These are phyloP conservation scores for Tanacetum coccineum DNA, from an alignment of 129 eudicot genomes.

Conservation along the genomic window DNA sequence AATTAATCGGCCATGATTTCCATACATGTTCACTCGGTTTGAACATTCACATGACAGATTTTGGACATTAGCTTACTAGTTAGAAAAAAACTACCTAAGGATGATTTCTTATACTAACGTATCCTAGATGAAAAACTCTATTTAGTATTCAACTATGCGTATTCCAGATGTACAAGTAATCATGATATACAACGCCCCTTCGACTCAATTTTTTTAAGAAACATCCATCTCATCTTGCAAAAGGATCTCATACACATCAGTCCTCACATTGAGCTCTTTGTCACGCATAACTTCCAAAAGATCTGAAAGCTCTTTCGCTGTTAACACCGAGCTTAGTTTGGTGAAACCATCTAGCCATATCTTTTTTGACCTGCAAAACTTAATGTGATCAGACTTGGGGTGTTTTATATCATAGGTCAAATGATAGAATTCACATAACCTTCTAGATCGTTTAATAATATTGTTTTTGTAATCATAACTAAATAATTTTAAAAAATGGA, in stretches of 20 bases:
- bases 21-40: too few relatives aligned
- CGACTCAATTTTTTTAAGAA: neutral
- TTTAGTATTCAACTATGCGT: too few relatives aligned
- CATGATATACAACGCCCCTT: neutral
- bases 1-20: too few relatives aligned
- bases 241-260: constrained; percentile 88
- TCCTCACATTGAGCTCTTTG: constrained; percentile 84
- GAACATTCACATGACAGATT: too few relatives aligned
- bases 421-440: too few relatives aligned
- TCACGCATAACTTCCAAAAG: constrained; percentile 97
- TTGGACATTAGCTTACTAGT: too few relatives aligned
- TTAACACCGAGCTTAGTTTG: constrained; percentile 49
- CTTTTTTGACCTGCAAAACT: constrained; percentile 65
- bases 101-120: too few relatives aligned
- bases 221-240: constrained; percentile 68
- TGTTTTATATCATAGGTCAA: too few relatives aligned
- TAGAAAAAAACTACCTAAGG: too few relatives aligned
- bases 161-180: neutral
- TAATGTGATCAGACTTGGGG: neutral
- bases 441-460: neutral
- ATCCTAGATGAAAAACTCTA: too few relatives aligned
- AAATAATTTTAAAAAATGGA: neutral
- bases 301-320: constrained; percentile 82
- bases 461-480: neutral
- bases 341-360: constrained; percentile 94